Evolutionary conservation across 768 basidiomycete species (phyloP).

Genomic region (Lactifluus hygrophoroides): DNA sequence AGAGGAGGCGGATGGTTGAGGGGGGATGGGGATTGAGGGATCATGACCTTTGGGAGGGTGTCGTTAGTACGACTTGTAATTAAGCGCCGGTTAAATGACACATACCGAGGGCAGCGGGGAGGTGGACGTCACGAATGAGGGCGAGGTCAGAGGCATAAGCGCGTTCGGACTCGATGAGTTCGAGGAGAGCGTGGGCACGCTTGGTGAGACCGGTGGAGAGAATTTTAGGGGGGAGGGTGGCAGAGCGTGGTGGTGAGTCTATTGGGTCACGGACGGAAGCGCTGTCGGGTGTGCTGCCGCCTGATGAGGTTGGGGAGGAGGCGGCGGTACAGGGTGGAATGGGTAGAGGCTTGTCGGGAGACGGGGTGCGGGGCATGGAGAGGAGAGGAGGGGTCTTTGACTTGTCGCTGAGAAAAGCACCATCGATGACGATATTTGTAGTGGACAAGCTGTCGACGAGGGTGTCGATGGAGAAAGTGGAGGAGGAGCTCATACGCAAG

Average conservation of each 20-base stretch:
- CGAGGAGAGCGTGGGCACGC: conserved; percentile 68
- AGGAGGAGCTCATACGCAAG: conserved; percentile 24
- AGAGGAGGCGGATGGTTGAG: conserved; percentile 40
- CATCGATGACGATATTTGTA: conserved; percentile 12
- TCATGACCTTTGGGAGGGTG: conserved; percentile 32
- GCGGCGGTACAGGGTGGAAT: conserved; percentile 24
- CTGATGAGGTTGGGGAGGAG: conserved; percentile 14
- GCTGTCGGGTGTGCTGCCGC: conserved; percentile 16
- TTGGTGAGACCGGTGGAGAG: conserved; percentile 39
- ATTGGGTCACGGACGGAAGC: background rate
- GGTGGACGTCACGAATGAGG: conserved; percentile 67
- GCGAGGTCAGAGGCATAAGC: conserved; percentile 81
- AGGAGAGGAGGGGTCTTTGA: conserved; percentile 5
- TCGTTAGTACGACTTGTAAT: background rate
- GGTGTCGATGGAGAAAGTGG: conserved; percentile 22
- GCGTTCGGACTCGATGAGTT: conserved; percentile 69
- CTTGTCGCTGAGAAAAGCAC: conserved; percentile 18
- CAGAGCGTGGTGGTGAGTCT: conserved; percentile 15
- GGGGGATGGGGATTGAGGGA: conserved; percentile 30
- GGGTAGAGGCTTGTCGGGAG: conserved; percentile 30
- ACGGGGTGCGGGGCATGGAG: conserved; percentile 19
- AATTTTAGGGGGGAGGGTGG: conserved; percentile 14
- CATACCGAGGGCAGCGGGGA: conserved; percentile 67
- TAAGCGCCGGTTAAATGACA: conserved; percentile 12
- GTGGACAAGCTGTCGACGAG: conserved; percentile 9